Evolutionary conservation across 352 stramenopile species (phyloP).

Genomic region (Phytophthora ramorum): DNA sequence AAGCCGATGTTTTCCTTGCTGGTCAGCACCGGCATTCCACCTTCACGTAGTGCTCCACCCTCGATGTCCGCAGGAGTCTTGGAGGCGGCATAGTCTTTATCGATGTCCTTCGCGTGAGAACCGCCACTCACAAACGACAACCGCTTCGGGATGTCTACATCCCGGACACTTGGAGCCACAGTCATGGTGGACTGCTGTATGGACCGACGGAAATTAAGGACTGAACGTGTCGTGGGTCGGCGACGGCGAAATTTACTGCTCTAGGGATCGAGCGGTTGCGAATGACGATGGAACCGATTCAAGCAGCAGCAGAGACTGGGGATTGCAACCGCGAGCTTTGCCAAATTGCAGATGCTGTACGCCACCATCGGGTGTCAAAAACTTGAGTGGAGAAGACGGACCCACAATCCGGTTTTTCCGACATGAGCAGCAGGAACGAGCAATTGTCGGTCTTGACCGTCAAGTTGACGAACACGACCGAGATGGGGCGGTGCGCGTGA

Average conservation of each 20-base stretch:
- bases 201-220: constrained; percentile 3
- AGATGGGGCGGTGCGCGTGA: neutral
- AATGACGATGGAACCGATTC: neutral
- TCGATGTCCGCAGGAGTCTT: constrained; percentile 35
- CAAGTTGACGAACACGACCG: neutral
- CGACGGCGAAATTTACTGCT: neutral
- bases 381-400: neutral
- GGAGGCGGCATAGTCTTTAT: constrained; percentile 32
- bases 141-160: constrained; percentile 32
- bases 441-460: neutral
- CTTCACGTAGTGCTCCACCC: constrained; percentile 36
- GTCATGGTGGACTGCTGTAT: constrained; percentile 10
- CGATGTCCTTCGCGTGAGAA: constrained; percentile 24
- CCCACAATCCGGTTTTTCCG: neutral
- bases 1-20: constrained; percentile 44
- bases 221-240: neutral
- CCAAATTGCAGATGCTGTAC: neutral
- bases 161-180: constrained; percentile 14
- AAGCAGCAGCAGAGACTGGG: neutral
- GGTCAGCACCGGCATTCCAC: constrained; percentile 31
- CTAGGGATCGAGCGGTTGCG: neutral
- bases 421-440: neutral
- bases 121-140: constrained; percentile 45
- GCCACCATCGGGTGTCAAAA: neutral
- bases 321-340: neutral